These are phyloP conservation scores for Clonostachys byssicola DNA, from an alignment of 2,329 filamentous ascomycete species.

Conservation along the genomic window DNA sequence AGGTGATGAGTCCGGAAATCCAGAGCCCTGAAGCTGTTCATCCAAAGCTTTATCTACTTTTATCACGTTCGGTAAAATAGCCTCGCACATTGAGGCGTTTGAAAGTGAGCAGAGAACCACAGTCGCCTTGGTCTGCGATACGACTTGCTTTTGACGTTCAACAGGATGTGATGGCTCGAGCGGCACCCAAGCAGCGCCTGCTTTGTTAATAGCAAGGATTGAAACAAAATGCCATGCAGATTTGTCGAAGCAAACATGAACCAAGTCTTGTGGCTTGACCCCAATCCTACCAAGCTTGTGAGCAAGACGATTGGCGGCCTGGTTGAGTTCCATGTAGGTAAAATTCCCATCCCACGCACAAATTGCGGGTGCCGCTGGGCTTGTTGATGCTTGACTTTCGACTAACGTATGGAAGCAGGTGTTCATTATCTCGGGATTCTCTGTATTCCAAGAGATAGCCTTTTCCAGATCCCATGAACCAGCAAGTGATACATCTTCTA, in stretches of 20 bases:
- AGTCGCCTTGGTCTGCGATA: constrained; percentile 1
- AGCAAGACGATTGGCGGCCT: not conserved
- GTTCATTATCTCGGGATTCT: not conserved
- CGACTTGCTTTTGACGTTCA: not conserved
- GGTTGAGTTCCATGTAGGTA: not conserved
- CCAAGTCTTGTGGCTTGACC: not conserved
- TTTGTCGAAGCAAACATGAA: constrained; percentile 5
- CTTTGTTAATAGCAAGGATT: constrained; percentile 3
- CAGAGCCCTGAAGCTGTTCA: not conserved
- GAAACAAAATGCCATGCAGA: constrained; percentile 1
- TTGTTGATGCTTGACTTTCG: not conserved
- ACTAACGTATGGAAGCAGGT: not conserved
- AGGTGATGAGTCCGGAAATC: too few species aligned
- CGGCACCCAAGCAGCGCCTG: constrained; percentile 2
- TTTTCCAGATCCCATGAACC: not conserved
- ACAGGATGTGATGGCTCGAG: constrained; percentile 2
- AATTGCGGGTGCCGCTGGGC: not conserved
- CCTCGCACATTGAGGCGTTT: not conserved
- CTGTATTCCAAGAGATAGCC: not conserved
- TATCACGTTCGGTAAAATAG: not conserved
- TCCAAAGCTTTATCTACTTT: not conserved
- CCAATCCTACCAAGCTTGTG: constrained; percentile 1
- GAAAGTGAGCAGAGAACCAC: not conserved
- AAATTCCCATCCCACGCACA: constrained; percentile 25
- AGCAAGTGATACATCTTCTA: not conserved